Conservation (phyloP, 352 stramenopile genomes). For the Globisporangium irregulare region DNA sequence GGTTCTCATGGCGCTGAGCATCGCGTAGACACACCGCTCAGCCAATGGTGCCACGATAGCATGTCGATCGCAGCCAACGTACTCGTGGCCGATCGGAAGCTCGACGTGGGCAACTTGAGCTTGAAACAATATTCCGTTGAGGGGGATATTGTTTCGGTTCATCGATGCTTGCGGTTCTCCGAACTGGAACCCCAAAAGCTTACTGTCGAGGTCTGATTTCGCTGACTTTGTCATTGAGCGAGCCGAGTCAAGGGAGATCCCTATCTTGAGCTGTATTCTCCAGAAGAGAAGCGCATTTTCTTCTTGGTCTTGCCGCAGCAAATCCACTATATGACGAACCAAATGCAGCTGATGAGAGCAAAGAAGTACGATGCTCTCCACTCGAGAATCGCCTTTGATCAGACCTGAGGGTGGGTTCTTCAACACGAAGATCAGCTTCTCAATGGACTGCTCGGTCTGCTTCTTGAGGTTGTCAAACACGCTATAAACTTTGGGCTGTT, state of each 20-base stretch:
- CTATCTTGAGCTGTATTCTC: conserved; percentile 38
- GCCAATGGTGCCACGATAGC: conserved; percentile 45
- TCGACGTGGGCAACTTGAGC: conserved; percentile 38
- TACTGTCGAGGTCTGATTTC: conserved; percentile 5
- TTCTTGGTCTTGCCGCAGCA: conserved; percentile 11
- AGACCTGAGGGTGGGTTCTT: conserved; percentile 3
- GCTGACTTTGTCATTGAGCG: conserved; percentile 3
- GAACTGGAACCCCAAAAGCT: conserved; percentile 4
- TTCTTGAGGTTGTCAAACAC: conserved; percentile 9
- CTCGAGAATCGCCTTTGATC: not conserved
- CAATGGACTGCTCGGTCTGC: conserved; percentile 3
- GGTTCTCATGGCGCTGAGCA: conserved; percentile 39
- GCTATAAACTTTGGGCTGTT: not conserved
- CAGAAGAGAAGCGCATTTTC: conserved; percentile 40
- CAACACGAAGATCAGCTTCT: not conserved
- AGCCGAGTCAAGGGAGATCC: conserved; percentile 6
- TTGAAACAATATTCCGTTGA: conserved; percentile 16
- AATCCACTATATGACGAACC: conserved; percentile 13
- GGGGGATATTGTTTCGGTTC: not conserved
- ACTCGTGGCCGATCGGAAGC: conserved; percentile 48
- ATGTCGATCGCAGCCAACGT: conserved; percentile 32
- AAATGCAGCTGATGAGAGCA: conserved; percentile 21
- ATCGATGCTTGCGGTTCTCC: not conserved
- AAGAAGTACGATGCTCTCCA: conserved; percentile 37
- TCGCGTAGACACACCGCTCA: conserved; percentile 43